Conservation (phyloP, 2,329 filamentous ascomycete species). For the Neofusicoccum laricinum region DNA sequence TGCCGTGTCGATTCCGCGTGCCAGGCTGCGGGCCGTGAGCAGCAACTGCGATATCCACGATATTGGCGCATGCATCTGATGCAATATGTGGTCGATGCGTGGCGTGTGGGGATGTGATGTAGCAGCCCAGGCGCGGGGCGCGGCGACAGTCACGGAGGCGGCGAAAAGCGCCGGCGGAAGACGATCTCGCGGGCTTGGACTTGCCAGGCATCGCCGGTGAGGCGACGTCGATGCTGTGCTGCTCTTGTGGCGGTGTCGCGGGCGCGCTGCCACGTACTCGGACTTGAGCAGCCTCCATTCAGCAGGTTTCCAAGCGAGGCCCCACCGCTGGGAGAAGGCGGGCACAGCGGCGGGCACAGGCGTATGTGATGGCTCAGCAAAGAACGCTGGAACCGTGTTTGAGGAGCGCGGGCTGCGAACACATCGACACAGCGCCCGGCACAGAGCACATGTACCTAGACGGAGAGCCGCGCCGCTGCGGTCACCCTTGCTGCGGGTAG, state of each 20-base stretch:
- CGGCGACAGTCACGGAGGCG: background rate
- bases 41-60: slow-evolving; percentile 2
- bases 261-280: background rate
- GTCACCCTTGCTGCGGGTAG: slow-evolving; percentile 14
- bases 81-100: slow-evolving; percentile 1
- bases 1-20: background rate
- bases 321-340: background rate
- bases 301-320: slow-evolving; percentile 3
- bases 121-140: background rate
- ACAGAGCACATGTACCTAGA: slow-evolving; percentile 7
- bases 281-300: background rate
- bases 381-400: background rate
- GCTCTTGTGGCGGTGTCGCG: background rate
- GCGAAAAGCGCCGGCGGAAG: background rate
- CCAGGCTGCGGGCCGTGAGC: background rate
- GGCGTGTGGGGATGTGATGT: background rate
- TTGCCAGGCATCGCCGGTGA: too few relatives aligned
- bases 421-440: background rate
- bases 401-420: background rate
- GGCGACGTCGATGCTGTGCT: background rate
- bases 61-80: slow-evolving; percentile 9
- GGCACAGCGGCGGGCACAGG: background rate
- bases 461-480: slow-evolving; percentile 14
- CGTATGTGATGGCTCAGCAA: slow-evolving; percentile 10
- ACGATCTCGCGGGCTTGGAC: background rate